Conservation (phyloP, 2,329 filamentous ascomycete genomes). For the Talaromyces verruculosus region DNA sequence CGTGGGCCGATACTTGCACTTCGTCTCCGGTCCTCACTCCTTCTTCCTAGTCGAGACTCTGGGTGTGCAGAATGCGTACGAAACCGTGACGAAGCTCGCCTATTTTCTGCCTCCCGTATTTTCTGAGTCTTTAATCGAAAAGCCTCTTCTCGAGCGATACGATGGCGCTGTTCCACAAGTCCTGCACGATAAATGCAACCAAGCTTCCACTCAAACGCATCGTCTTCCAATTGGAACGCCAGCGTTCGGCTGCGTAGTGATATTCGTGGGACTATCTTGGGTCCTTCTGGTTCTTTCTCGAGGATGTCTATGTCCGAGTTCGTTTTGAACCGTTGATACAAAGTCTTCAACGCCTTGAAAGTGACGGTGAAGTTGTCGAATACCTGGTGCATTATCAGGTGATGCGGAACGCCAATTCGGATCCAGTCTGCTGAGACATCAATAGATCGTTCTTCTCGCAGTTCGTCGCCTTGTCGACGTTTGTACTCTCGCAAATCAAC, state of each 20-base stretch:
- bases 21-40: slow-evolving; percentile 44
- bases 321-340: slow-evolving; percentile 90
- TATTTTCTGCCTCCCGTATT: slow-evolving; percentile 66
- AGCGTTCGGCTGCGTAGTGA: slow-evolving; percentile 79
- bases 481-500: slow-evolving; percentile 77
- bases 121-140: slow-evolving; percentile 85
- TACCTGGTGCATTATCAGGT: slow-evolving; percentile 82
- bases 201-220: slow-evolving; percentile 95
- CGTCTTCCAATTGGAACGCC: slow-evolving; percentile 90
- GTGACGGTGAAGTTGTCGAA: slow-evolving; percentile 93
- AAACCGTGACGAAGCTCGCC: slow-evolving; percentile 51
- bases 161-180: slow-evolving; percentile 82
- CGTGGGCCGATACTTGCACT: slow-evolving; percentile 58
- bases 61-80: slow-evolving; percentile 55
- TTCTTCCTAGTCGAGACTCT: slow-evolving; percentile 43
- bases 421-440: slow-evolving; percentile 85
- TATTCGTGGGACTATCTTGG: slow-evolving; percentile 82
- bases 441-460: slow-evolving; percentile 74
- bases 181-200: slow-evolving; percentile 91
- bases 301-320: slow-evolving; percentile 85
- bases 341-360: slow-evolving; percentile 79
- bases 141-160: slow-evolving; percentile 84
- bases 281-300: slow-evolving; percentile 78
- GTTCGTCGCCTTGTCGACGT: slow-evolving; percentile 62
- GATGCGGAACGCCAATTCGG: slow-evolving; percentile 83